Percentiles rank a stretch among this genome's conserved stretches.
Evolutionary conservation across 495 filamentous ascomycete genomes (phyloP).

Genomic region (Penicillium flavigenum): DNA sequence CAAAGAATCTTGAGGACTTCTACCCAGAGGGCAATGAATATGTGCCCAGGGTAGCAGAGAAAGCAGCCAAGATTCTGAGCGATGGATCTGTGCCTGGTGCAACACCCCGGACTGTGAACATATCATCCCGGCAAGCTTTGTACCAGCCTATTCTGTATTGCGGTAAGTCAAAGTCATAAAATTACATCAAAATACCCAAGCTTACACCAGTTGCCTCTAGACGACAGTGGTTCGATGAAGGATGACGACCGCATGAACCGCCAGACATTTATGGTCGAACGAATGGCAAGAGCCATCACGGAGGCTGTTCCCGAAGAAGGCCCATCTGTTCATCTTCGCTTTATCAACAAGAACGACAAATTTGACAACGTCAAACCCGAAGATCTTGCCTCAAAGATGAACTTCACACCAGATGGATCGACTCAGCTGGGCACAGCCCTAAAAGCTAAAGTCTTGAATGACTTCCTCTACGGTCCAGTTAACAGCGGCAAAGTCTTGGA

Average conservation of each 20-base stretch:
- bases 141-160: slow-evolving; percentile 4
- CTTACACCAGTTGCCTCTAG: not conserved
- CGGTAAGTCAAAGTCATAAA: not conserved
- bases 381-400: not conserved
- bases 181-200: not conserved
- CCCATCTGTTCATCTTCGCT: slow-evolving; percentile 4
- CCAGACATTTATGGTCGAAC: not conserved
- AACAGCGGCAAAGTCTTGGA: not conserved
- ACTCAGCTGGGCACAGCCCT: not conserved
- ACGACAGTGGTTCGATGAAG: slow-evolving; percentile 5
- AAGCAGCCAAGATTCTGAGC: not conserved
- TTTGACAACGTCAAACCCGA: not conserved
- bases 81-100: not conserved
- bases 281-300: not conserved
- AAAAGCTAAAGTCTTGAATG: not conserved
- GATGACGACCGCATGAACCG: not conserved
- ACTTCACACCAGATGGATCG: not conserved
- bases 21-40: not conserved
- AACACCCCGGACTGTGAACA: not conserved
- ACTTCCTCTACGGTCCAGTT: not conserved
- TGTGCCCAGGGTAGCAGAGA: slow-evolving; percentile 2
- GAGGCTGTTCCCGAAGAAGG: not conserved
- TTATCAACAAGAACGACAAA: slow-evolving; percentile 6
- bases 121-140: not conserved
- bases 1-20: slow-evolving; percentile 1